Conservation (phyloP, 768 basidiomycete species). For the Kwoniella botswanensis region DNA sequence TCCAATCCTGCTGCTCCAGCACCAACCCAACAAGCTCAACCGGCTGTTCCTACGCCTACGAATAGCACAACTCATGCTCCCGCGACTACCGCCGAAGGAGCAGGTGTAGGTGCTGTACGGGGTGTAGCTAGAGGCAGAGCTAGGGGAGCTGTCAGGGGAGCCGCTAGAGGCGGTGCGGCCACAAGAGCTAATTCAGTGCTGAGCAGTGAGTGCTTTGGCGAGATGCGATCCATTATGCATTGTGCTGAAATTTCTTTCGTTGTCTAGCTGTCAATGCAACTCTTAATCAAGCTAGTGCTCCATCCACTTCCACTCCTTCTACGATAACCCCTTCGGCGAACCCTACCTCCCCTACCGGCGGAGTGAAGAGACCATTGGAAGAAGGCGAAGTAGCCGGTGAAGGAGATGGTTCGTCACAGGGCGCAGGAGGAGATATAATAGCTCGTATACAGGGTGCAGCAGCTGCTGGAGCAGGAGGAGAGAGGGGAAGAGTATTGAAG, state of each 20-base stretch:
- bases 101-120: constrained; percentile 7
- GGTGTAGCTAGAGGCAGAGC: constrained; percentile 28
- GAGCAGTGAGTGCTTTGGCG: constrained; percentile 29
- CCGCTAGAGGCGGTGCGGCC: constrained; percentile 26
- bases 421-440: constrained; percentile 15
- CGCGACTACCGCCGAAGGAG: constrained; percentile 8
- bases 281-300: constrained; percentile 25
- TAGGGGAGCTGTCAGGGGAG: constrained; percentile 30
- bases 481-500: constrained; percentile 31
- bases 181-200: constrained; percentile 31
- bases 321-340: constrained; percentile 14
- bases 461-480: constrained; percentile 11
- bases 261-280: constrained; percentile 49
- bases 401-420: neutral
- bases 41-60: constrained; percentile 15
- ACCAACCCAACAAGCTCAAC: neutral
- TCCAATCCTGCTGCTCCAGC: constrained; percentile 6
- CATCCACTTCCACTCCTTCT: constrained; percentile 17
- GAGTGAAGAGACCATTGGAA: constrained; percentile 45
- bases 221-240: no score
- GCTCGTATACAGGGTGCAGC: constrained; percentile 26
- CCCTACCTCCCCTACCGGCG: constrained; percentile 23
- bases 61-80: constrained; percentile 19
- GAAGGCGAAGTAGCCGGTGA: constrained; percentile 39
- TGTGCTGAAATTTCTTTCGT: neutral